Evolutionary conservation across 164 flowering plant species (phyloP), one percentile per base, ranked within the genome.

Genomic region (Paratinospora sagittata): DNA sequence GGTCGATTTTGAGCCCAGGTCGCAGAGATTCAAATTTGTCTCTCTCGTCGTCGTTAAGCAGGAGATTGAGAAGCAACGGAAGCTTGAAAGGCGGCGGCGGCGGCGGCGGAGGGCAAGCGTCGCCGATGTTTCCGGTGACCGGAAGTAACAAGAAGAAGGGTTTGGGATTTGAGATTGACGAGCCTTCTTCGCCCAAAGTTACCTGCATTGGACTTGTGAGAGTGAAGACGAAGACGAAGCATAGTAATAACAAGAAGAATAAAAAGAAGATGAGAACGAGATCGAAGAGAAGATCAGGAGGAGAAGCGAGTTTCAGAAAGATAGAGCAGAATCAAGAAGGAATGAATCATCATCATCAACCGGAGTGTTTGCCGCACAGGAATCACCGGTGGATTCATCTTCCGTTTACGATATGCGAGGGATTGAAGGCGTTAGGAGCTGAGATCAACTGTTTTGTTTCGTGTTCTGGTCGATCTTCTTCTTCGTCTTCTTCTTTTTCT

Each of bases 151-250:
- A 82, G 55, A 75, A 82, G 33, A 81, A 85, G 21, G 67, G 78
- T 13, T 81, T 77, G 7, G 43, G 43, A 24, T 89, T 87, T 33
- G 98, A 93, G 6, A 89, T 84, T 55, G 84, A 89, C 0, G 98
- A 93, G 72, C 98, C 98, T 0, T 83, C 91, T 12, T 93, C 98
- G 3, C 98, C 97, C 0, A 93, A 91, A 27, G 98, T 93, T 1
- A 93, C 98, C 26, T 93, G 98, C 73, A 93, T 93, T 60, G 97
- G 97, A 2, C 98, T 91, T 68, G 97, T 93, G 1, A 76, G 97
- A 26, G 94, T 91, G 2, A 93, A 93, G 81, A 84, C 96, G 26
- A 92, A 88, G 92, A 90, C 88, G 65, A 89, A 45, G 3, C n/a
- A n/a, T n/a, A n/a, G n/a, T n/a, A n/a, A 90, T 55, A 86, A 91